Evolutionary conservation across 139 green algal species (phyloP).

Genomic region (Spirogloea muscicola): DNA sequence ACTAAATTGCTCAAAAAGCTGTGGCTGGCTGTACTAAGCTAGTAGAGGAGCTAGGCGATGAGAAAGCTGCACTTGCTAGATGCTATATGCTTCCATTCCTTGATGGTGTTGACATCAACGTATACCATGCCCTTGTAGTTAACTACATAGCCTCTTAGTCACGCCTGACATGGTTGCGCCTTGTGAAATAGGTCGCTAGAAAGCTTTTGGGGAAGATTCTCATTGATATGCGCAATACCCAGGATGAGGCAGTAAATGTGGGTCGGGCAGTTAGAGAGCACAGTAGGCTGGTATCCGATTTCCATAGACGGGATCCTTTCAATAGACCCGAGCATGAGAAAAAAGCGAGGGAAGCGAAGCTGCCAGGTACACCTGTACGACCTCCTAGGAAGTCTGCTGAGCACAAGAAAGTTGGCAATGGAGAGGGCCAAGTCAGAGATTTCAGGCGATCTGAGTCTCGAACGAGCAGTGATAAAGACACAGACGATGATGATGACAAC

Average conservation of each 20-base stretch:
- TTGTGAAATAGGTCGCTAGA: constrained; percentile 44
- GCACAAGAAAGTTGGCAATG: constrained; percentile 1
- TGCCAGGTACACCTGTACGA: not conserved
- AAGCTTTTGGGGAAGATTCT: constrained; percentile 89
- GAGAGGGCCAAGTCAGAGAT: not conserved
- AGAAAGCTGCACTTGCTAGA: too few species aligned
- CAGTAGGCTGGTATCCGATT: not conserved
- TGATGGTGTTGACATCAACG: too few species aligned
- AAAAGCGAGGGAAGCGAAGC: not conserved
- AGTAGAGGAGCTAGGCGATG: too few species aligned
- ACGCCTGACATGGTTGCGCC: not conserved
- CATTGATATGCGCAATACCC: constrained; percentile 76
- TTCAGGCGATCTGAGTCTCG: not conserved
- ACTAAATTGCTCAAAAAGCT: not conserved
- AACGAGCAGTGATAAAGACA: not conserved
- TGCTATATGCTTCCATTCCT: too few species aligned
- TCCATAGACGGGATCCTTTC: not conserved
- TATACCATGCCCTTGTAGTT: too few species aligned
- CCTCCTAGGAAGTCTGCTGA: not conserved
- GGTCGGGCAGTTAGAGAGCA: not conserved
- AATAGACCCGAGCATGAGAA: not conserved
- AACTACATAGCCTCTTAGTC: too few species aligned
- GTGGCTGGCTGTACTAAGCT: not conserved
- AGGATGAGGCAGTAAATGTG: constrained; percentile 31
- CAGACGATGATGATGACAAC: constrained; percentile 20